Percentiles rank a stretch among this genome's conserved stretches.
phyloP scores from a whole-genome alignment of 257 asterid species.

The Cordia subcordata region DNA sequence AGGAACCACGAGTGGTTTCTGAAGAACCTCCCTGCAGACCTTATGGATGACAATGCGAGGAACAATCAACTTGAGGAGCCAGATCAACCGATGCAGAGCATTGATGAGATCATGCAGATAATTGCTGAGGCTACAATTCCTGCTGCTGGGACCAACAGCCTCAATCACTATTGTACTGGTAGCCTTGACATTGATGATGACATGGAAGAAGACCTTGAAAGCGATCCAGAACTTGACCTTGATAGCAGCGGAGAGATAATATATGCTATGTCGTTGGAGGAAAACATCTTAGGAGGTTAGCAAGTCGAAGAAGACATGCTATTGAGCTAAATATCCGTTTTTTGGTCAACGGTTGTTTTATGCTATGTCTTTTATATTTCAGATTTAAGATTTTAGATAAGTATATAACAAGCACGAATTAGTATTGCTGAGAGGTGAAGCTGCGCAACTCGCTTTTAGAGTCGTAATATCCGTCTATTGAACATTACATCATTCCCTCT shows the following conservation, averaged over 20 bases:
- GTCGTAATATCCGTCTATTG: background rate
- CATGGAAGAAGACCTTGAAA: constrained; percentile 93
- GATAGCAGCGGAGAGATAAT: constrained; percentile 97
- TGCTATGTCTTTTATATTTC: too few relatives aligned
- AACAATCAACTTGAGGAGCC: constrained; percentile 78
- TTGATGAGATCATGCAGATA: constrained; percentile 86
- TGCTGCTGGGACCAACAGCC: constrained; percentile 62
- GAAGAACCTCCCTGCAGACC: constrained; percentile 82
- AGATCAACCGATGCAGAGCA: constrained; percentile 79
- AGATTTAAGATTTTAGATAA: too few relatives aligned
- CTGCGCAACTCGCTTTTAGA: too few relatives aligned
- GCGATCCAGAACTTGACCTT: constrained; percentile 86
- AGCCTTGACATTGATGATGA: constrained; percentile 84
- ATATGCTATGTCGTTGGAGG: constrained; percentile 55
- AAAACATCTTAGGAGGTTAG: background rate
- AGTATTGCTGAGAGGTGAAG: too few relatives aligned
- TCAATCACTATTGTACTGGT: constrained; percentile 67
- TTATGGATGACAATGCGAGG: constrained; percentile 45
- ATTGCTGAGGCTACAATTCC: constrained; percentile 90
- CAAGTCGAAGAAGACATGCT: too few relatives aligned
- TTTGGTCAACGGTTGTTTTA: too few relatives aligned
- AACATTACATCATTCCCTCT: background rate
- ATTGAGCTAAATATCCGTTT: too few relatives aligned
- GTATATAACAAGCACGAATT: too few relatives aligned
- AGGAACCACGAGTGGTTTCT: constrained; percentile 89